Percentiles rank a stretch among this genome's conserved stretches.
These are phyloP conservation scores for Monilinia fructicola DNA, from an alignment of 2,329 filamentous ascomycete species.

Conservation along the genomic window DNA sequence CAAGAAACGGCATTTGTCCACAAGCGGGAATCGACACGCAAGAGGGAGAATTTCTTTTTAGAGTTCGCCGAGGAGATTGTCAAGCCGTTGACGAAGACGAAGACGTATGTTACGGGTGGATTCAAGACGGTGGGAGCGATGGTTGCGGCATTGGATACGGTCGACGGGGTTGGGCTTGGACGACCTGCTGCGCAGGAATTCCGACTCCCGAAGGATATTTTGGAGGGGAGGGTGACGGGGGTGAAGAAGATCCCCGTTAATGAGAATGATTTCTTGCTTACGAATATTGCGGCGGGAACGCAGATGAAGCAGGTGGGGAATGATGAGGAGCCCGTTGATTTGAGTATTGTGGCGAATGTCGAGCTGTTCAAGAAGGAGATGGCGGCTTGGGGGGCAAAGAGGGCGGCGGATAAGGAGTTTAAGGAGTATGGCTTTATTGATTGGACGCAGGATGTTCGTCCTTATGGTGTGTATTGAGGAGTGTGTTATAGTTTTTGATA, in stretches of 20 bases:
- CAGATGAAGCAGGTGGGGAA: slow-evolving; percentile 49
- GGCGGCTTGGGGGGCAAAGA: slow-evolving; percentile 45
- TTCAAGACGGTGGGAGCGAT: slow-evolving; percentile 56
- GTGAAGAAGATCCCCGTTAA: slow-evolving; percentile 51
- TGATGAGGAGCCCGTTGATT: slow-evolving; percentile 53
- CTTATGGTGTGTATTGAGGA: slow-evolving; percentile 24
- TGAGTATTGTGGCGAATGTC: slow-evolving; percentile 49
- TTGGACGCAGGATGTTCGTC: slow-evolving; percentile 29
- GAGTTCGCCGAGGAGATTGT: slow-evolving; percentile 60
- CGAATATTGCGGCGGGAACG: slow-evolving; percentile 32
- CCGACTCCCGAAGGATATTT: slow-evolving; percentile 43
- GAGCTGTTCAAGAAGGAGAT: slow-evolving; percentile 51
- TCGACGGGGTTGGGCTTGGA: slow-evolving; percentile 52
- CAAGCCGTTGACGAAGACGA: slow-evolving; percentile 46
- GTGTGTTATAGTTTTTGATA: background rate
- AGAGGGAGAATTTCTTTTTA: slow-evolving; percentile 67
- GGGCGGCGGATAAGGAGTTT: slow-evolving; percentile 43
- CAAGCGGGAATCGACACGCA: slow-evolving; percentile 44
- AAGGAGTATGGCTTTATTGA: slow-evolving; percentile 49
- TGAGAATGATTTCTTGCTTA: slow-evolving; percentile 51
- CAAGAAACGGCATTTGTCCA: slow-evolving; percentile 47
- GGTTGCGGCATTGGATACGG: slow-evolving; percentile 45
- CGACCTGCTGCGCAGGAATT: slow-evolving; percentile 49
- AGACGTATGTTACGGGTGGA: slow-evolving; percentile 57
- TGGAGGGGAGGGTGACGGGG: slow-evolving; percentile 48